Evolutionary conservation across 805 yeast species (phyloP), one percentile per base, ranked within the genome.

Genomic region (Pichia phayaonensis): DNA sequence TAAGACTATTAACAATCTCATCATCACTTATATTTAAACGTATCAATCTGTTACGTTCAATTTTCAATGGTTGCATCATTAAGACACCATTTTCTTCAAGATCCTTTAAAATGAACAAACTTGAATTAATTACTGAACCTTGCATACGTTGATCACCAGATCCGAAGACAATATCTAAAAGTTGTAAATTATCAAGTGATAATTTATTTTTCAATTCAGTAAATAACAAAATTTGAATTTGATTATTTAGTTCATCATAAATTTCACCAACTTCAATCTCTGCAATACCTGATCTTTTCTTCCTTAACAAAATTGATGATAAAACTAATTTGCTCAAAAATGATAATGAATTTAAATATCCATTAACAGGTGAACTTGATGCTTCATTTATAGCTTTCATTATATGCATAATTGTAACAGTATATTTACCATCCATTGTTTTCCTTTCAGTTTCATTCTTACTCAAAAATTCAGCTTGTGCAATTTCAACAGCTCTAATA

Each of bases 401-500:
- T 20, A 92, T 81, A 65, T 90, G 95, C 12, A 73, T 71, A 21
- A 89, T 86, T 31, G 79, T 79, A 8, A 90, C 90, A 4, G 77
- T 69, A 52, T 75, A 80, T 2, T 69, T 61, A 12, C 74, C 75
- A 18, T 65, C 69, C 8, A 61, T 55, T 34, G 56, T 44, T 34
- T 59, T 54, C 41, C 61, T 54, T 49, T 58, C 66, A 12, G 59
- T 64, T 22, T 60, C 57, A 1, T 60, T 51, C 34, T 68, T 66
- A 39, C 62, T 59, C 61, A 74, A 59, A 59, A 74, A 79, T 53
- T 83, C 86, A 34, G 67, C 61, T 60, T 88, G 95, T 0, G 96
- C 96, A 29, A 90, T 73, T 61, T 89, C 97, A 8, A 90, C 84
- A 0, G 97, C 97, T 51, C 97, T 72, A 39, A 90, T 76, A 61